phyloP scores from a whole-genome alignment of 805 yeast genomes.

The Yarrowia divulgata region DNA sequence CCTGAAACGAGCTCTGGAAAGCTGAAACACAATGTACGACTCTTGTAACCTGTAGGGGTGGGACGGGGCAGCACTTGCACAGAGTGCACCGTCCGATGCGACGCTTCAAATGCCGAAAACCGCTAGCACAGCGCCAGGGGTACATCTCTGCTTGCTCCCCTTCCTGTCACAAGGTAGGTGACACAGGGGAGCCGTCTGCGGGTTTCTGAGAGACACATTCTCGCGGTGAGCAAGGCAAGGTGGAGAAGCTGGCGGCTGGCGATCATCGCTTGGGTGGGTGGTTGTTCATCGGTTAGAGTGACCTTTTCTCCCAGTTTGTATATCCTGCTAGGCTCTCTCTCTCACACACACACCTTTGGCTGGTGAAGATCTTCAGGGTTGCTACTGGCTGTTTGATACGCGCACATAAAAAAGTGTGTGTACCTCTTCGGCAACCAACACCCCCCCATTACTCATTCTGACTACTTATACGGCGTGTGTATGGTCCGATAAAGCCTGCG shows the following conservation, averaged over 20 bases:
- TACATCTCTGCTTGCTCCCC: background rate
- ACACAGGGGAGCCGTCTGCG: constrained; percentile 25
- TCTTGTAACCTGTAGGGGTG: constrained; percentile 30
- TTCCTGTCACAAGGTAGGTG: background rate
- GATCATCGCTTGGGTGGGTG: background rate
- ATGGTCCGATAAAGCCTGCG: background rate
- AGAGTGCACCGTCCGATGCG: background rate
- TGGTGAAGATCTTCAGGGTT: constrained; percentile 2
- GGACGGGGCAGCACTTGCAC: background rate
- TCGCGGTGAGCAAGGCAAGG: background rate
- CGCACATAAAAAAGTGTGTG: background rate
- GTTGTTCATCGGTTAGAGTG: background rate
- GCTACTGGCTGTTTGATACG: constrained; percentile 13
- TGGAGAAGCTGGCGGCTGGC: constrained; percentile 5
- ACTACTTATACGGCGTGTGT: background rate
- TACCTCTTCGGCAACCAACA: background rate
- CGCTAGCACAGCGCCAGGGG: constrained; percentile 25
- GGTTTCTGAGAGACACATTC: background rate
- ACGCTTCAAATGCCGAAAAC: constrained; percentile 20
- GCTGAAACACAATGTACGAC: constrained; percentile 30
- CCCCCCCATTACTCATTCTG: constrained; percentile 1
- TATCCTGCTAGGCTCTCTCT: too few relatives aligned
- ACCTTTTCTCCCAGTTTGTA: background rate
- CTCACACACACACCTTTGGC: background rate
- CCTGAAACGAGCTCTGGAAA: constrained; percentile 16